Conservation (phyloP, 805 yeast species). For the Teunomyces lycoperdinae region DNA sequence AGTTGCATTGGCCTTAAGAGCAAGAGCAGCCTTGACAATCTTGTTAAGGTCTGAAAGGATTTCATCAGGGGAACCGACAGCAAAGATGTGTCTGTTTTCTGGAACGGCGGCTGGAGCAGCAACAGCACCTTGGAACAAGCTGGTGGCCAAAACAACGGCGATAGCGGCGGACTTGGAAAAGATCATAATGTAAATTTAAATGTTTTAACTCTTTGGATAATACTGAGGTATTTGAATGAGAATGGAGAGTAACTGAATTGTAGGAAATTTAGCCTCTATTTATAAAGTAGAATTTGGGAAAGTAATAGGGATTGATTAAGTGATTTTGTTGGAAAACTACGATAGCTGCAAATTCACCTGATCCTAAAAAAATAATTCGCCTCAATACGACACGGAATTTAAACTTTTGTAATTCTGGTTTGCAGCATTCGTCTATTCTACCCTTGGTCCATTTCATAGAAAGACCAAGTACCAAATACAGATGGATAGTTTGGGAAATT, state of each 20-base stretch:
- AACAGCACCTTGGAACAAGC: constrained; percentile 11
- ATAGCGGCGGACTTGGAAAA: constrained; percentile 17
- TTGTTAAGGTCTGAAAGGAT: constrained; percentile 10
- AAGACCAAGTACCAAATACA: not conserved
- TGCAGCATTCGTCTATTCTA: not conserved
- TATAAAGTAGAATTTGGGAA: not conserved
- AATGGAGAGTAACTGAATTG: not conserved
- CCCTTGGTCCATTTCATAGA: not conserved
- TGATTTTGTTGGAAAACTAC: not conserved
- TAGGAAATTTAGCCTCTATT: not conserved
- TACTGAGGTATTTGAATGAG: not conserved
- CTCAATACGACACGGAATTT: not conserved
- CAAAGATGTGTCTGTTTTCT: constrained; percentile 9
- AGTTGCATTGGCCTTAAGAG: constrained; percentile 9
- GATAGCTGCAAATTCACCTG: constrained; percentile 1
- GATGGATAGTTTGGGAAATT: not conserved
- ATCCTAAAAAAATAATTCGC: not conserved
- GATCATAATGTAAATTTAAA: constrained; percentile 11
- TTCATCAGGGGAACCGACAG: constrained; percentile 10
- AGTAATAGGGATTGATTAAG: not conserved
- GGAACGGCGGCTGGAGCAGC: constrained; percentile 3
- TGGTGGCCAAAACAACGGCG: constrained; percentile 17
- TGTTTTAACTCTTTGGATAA: not conserved
- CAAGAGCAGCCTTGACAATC: constrained; percentile 3
- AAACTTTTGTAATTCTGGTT: not conserved